Percentiles rank a stretch among this genome's conserved stretches.
Conservation (phyloP, 2,329 filamentous ascomycete genomes). For the Talaromyces islandicus region DNA sequence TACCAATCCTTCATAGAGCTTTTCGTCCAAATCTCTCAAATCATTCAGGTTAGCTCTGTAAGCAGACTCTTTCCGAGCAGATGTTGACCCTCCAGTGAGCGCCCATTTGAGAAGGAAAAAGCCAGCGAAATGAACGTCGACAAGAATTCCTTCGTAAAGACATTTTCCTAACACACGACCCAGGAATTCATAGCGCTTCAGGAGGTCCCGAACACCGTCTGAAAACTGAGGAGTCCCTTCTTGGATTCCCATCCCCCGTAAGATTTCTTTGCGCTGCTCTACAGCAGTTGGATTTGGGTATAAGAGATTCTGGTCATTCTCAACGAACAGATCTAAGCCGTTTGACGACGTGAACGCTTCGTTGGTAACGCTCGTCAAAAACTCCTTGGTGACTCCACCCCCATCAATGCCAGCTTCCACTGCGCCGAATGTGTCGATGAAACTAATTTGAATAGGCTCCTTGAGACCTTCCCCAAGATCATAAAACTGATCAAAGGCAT, state of each 20-base stretch:
- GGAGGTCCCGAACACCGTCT: slow-evolving; percentile 52
- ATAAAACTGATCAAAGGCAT: slow-evolving; percentile 81
- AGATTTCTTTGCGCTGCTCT: slow-evolving; percentile 59
- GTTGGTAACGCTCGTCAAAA: slow-evolving; percentile 78
- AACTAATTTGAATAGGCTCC: slow-evolving; percentile 93
- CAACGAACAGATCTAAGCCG: slow-evolving; percentile 63
- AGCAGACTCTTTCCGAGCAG: slow-evolving; percentile 60
- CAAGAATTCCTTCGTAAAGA: slow-evolving; percentile 90
- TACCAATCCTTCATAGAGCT: slow-evolving; percentile 78
- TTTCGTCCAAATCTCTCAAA: slow-evolving; percentile 82
- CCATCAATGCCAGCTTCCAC: slow-evolving; percentile 93
- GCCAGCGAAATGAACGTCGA: slow-evolving; percentile 86
- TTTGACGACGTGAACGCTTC: slow-evolving; percentile 68
- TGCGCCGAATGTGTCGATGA: slow-evolving; percentile 83
- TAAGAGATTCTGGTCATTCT: slow-evolving; percentile 78
- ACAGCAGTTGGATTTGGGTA: slow-evolving; percentile 80
- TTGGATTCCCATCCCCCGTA: slow-evolving; percentile 47
- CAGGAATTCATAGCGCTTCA: slow-evolving; percentile 80
- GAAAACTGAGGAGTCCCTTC: slow-evolving; percentile 55
- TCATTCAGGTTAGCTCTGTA: slow-evolving; percentile 95
- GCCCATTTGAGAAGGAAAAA: slow-evolving; percentile 98
- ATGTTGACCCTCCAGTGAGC: slow-evolving; percentile 59
- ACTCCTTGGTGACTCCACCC: slow-evolving; percentile 95
- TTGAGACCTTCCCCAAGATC: slow-evolving; percentile 75
- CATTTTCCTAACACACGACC: slow-evolving; percentile 94